Evolutionary conservation across 176 grass and related monocot genomes (phyloP).

Genomic region (Cenchrus fungigraminus): DNA sequence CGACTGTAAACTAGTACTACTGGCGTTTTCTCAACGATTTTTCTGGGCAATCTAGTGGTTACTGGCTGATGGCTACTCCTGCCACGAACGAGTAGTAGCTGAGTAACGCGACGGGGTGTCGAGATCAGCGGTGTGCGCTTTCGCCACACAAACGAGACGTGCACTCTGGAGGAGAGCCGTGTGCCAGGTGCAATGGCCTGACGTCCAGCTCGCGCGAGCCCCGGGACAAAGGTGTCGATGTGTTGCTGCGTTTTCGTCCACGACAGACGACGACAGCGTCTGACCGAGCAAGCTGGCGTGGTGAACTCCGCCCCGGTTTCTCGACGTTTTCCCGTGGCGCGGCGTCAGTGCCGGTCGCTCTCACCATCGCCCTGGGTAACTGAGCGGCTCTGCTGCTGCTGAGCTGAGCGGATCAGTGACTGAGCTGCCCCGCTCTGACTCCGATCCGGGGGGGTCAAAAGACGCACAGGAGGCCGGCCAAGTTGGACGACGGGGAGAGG

Average conservation of each 20-base stretch:
- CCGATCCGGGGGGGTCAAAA: conserved; percentile 13
- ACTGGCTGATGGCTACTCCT: too few species aligned
- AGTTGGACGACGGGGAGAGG: conserved; percentile 8
- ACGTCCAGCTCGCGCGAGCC: background rate
- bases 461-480: background rate
- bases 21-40: background rate
- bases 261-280: conserved; percentile 31
- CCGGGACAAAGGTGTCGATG: background rate
- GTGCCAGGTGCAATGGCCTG: background rate
- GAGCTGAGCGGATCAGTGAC: background rate
- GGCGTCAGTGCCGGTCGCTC: conserved; percentile 27
- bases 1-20: background rate
- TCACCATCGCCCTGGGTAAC: background rate
- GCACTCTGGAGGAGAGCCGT: background rate
- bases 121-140: background rate
- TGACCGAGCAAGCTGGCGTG: conserved; percentile 6
- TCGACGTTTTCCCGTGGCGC: conserved; percentile 21
- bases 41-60: background rate
- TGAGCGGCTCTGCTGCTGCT: background rate
- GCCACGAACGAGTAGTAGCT: background rate
- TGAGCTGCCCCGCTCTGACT: background rate
- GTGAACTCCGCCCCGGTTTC: conserved; percentile 35
- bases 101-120: background rate
- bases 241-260: background rate
- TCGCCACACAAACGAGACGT: background rate